These are phyloP conservation scores for Aaosphaeria pasadenensis DNA, from an alignment of 2,329 filamentous ascomycete species.

Conservation along the genomic window DNA sequence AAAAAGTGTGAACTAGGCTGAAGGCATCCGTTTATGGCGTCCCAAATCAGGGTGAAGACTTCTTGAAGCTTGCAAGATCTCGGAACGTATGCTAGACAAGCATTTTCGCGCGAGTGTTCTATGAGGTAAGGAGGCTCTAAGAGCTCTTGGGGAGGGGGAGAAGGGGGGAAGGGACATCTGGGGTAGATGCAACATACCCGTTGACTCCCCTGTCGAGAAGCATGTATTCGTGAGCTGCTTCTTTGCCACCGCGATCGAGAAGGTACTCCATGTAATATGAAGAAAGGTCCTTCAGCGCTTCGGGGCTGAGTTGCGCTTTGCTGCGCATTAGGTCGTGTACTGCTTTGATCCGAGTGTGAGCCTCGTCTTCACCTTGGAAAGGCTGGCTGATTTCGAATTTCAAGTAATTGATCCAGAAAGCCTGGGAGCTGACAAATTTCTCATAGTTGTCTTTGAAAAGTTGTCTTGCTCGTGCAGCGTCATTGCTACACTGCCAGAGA, in stretches of 20 bases:
- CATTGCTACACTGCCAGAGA: conserved; percentile 83
- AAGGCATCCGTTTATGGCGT: too few relatives aligned
- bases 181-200: conserved; percentile 51
- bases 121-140: too few relatives aligned
- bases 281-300: conserved; percentile 71
- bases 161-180: conserved; percentile 7
- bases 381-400: conserved; percentile 85
- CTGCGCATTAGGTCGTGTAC: conserved; percentile 73
- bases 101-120: too few relatives aligned
- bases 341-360: conserved; percentile 69
- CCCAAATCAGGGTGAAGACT: too few relatives aligned
- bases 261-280: conserved; percentile 80
- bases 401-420: conserved; percentile 89
- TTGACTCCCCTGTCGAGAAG: conserved; percentile 81
- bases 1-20: too few relatives aligned
- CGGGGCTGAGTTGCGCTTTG: conserved; percentile 66
- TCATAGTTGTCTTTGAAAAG: conserved; percentile 80
- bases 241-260: conserved; percentile 75
- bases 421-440: conserved; percentile 78
- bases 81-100: too few relatives aligned
- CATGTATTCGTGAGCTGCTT: conserved; percentile 83
- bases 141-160: not conserved
- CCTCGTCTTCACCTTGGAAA: conserved; percentile 58
- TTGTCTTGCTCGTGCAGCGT: conserved; percentile 73
- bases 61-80: too few relatives aligned